These are phyloP conservation scores for Asclepias syriaca DNA, from an alignment of 257 asterid species.

Conservation along the genomic window DNA sequence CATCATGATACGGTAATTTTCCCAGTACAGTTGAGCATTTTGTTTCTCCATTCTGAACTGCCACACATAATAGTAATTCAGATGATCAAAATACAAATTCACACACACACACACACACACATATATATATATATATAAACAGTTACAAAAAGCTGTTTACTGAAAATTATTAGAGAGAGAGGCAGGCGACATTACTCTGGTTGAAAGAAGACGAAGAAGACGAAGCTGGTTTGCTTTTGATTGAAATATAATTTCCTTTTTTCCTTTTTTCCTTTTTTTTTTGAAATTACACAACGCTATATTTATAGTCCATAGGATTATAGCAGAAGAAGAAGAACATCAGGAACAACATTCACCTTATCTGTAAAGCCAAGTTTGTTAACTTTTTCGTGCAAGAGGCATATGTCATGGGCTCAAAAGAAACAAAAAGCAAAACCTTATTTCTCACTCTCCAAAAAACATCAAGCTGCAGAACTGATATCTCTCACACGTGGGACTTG, in stretches of 20 bases:
- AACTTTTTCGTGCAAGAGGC: slow-evolving; percentile 4
- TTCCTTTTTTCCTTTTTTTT: no score
- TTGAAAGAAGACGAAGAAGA: not conserved
- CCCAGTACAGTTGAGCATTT: slow-evolving; percentile 43
- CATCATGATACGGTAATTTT: slow-evolving; percentile 41
- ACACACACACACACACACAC: no score
- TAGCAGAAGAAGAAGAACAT: not conserved
- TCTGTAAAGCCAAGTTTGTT: slow-evolving; percentile 6
- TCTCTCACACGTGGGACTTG: slow-evolving; percentile 11
- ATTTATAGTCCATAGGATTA: not conserved
- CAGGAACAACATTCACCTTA: not conserved
- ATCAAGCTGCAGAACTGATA: not conserved
- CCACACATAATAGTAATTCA: not conserved
- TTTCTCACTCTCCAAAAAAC: not conserved
- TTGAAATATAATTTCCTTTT: no score
- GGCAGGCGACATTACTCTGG: not conserved
- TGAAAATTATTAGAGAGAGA: not conserved
- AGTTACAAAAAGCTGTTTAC: not conserved
- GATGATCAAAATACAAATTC: not conserved
- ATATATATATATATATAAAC: not conserved
- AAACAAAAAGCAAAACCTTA: not conserved
- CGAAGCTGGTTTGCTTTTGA: not conserved
- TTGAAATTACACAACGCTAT: no score
- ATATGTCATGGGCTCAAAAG: not conserved
- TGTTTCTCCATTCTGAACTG: slow-evolving; percentile 39